These are phyloP conservation scores for Cystobasidium sp. DNA, from an alignment of 1,284 basidiomycete genomes.

Conservation along the genomic window DNA sequence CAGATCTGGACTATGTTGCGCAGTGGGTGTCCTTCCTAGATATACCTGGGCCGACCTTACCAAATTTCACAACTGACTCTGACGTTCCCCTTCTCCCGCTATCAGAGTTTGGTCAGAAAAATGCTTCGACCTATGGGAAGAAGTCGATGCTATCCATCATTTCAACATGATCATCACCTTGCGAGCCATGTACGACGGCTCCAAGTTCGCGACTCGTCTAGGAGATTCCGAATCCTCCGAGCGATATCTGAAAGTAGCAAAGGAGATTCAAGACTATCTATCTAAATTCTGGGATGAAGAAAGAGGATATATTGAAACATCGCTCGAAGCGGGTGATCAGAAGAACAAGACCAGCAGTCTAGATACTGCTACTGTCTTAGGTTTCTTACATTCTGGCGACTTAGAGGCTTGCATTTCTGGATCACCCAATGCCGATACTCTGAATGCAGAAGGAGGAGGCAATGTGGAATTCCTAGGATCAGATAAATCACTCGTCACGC, in stretches of 20 bases:
- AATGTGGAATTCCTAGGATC: slow-evolving; percentile 33
- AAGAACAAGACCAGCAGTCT: slow-evolving; percentile 45
- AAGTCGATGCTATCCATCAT: slow-evolving; percentile 59
- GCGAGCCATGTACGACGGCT: slow-evolving; percentile 58
- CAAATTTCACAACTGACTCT: slow-evolving; percentile 16
- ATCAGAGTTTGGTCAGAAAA: slow-evolving; percentile 44
- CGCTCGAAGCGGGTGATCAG: slow-evolving; percentile 48
- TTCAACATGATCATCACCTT: slow-evolving; percentile 59
- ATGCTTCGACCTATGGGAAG: slow-evolving; percentile 52
- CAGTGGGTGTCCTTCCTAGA: slow-evolving; percentile 32
- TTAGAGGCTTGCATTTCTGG: slow-evolving; percentile 13
- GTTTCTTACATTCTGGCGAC: slow-evolving; percentile 57
- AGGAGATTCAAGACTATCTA: slow-evolving; percentile 52
- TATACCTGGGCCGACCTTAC: slow-evolving; percentile 52
- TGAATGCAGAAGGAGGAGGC: background rate
- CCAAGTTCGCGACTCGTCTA: slow-evolving; percentile 56
- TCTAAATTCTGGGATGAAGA: slow-evolving; percentile 55
- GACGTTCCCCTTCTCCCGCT: background rate
- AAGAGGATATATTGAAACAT: slow-evolving; percentile 53
- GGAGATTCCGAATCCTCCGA: slow-evolving; percentile 55
- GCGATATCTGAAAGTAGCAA: slow-evolving; percentile 56
- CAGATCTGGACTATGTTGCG: slow-evolving; percentile 61
- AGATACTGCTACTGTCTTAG: slow-evolving; percentile 53
- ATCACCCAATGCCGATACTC: background rate
- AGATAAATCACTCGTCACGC: slow-evolving; percentile 42